Evolutionary conservation across 176 grass and related monocot species (phyloP).

Genomic region (Rhynchospora pubera): DNA sequence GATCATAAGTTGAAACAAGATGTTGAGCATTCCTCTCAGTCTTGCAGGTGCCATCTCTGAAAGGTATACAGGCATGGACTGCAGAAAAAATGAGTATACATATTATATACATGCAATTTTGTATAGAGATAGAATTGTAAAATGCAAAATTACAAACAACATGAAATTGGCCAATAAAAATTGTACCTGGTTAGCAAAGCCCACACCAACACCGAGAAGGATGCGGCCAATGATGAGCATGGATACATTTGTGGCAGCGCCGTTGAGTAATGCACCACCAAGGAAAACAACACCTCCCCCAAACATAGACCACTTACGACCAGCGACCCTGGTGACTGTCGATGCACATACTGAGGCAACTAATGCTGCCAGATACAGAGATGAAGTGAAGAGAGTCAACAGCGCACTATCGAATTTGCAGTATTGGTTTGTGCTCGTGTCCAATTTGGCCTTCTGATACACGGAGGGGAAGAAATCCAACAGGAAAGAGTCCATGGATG

Average conservation of each 20-base stretch:
- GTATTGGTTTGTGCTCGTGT: slow-evolving; percentile 53
- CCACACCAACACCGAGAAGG: slow-evolving; percentile 55
- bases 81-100: neutral
- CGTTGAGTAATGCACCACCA: slow-evolving; percentile 47
- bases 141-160: neutral
- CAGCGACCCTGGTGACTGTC: slow-evolving; percentile 53
- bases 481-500: slow-evolving; percentile 80
- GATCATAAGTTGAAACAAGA: slow-evolving; percentile 70
- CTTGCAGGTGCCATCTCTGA: slow-evolving; percentile 63
- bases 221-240: slow-evolving; percentile 71
- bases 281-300: slow-evolving; percentile 70
- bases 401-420: slow-evolving; percentile 88
- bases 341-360: slow-evolving; percentile 61
- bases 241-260: slow-evolving; percentile 31
- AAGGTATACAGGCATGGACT: slow-evolving; percentile 58
- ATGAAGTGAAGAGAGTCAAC: slow-evolving; percentile 81
- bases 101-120: neutral
- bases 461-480: slow-evolving; percentile 63
- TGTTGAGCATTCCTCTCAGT: slow-evolving; percentile 62
- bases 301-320: slow-evolving; percentile 94
- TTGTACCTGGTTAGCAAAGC: slow-evolving; percentile 52
- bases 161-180: neutral
- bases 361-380: slow-evolving; percentile 64
- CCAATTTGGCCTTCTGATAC: slow-evolving; percentile 36
- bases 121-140: neutral